These are phyloP conservation scores for Ganoderma sp. DNA, from an alignment of 1,284 basidiomycete genomes.

Conservation along the genomic window DNA sequence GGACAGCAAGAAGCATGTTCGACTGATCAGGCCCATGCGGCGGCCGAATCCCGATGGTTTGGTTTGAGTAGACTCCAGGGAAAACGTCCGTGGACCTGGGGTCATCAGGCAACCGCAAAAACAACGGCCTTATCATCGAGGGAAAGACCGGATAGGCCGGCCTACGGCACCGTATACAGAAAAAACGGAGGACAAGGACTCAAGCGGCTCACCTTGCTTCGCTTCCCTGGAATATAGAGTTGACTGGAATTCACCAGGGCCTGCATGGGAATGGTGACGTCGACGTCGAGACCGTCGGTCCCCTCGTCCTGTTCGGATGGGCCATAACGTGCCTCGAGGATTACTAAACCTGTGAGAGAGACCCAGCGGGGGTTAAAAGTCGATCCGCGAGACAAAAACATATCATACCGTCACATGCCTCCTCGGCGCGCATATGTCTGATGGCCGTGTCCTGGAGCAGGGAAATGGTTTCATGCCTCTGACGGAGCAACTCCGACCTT, in stretches of 20 bases:
- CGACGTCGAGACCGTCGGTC: slow-evolving; percentile 61
- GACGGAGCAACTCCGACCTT: slow-evolving; percentile 59
- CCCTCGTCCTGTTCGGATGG: slow-evolving; percentile 57
- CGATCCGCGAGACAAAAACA: slow-evolving; percentile 13
- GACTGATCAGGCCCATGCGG: slow-evolving; percentile 22
- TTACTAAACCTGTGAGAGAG: slow-evolving; percentile 65
- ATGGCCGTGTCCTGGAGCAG: slow-evolving; percentile 54
- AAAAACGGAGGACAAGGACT: slow-evolving; percentile 3
- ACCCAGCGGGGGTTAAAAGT: slow-evolving; percentile 12
- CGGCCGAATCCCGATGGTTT: slow-evolving; percentile 25
- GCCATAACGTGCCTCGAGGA: slow-evolving; percentile 76
- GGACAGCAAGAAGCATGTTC: slow-evolving; percentile 21
- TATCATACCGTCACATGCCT: slow-evolving; percentile 39
- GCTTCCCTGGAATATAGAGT: slow-evolving; percentile 78
- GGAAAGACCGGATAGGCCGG: slow-evolving; percentile 17
- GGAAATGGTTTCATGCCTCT: slow-evolving; percentile 58
- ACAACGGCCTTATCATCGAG: slow-evolving; percentile 25
- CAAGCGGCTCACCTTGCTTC: slow-evolving; percentile 59
- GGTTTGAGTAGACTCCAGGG: slow-evolving; percentile 5
- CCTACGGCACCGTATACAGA: slow-evolving; percentile 8
- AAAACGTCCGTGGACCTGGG: slow-evolving; percentile 21
- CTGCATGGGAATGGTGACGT: slow-evolving; percentile 84
- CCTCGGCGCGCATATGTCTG: slow-evolving; percentile 51
- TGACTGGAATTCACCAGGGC: slow-evolving; percentile 82
- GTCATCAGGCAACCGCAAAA: slow-evolving; percentile 22